These are phyloP conservation scores for Dittrichia graveolens DNA, from an alignment of 129 eudicot genomes.

Conservation along the genomic window DNA sequence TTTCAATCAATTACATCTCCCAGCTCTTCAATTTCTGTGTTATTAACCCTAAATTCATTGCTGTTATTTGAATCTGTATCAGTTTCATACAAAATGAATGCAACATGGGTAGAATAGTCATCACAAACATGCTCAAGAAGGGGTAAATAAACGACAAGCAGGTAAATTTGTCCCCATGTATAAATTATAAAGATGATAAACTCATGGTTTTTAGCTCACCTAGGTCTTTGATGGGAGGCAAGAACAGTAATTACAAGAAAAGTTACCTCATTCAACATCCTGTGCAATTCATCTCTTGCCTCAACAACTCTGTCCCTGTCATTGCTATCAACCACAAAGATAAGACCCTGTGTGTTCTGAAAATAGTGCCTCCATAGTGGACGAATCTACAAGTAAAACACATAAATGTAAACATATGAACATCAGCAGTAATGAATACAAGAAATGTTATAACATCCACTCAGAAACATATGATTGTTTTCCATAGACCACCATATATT, in stretches of 20 bases:
- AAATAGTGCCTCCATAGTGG: conserved; percentile 90
- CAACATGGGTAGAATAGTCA: conserved; percentile 3
- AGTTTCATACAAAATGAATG: not conserved
- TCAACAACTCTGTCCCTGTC: conserved; percentile 85
- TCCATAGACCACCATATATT: not conserved
- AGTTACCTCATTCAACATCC: conserved; percentile 83
- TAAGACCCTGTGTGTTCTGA: conserved; percentile 82
- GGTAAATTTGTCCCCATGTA: not conserved
- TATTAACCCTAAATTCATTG: too few relatives aligned
- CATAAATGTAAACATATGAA: not conserved
- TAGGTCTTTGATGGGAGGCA: not conserved
- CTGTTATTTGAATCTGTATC: too few relatives aligned
- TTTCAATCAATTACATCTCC: too few relatives aligned
- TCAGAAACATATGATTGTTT: not conserved
- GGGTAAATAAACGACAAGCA: not conserved
- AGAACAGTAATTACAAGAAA: not conserved
- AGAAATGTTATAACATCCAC: not conserved
- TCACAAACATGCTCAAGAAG: not conserved
- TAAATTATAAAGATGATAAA: conserved; percentile 1
- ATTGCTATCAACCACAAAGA: conserved; percentile 88
- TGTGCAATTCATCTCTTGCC: conserved; percentile 81
- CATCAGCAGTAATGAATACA: not conserved
- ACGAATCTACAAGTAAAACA: conserved; percentile 56
- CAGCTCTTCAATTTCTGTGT: too few relatives aligned
- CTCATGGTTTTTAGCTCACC: not conserved